These are phyloP conservation scores for Saussurea involucrata DNA, from an alignment of 129 eudicot species.

Conservation along the genomic window DNA sequence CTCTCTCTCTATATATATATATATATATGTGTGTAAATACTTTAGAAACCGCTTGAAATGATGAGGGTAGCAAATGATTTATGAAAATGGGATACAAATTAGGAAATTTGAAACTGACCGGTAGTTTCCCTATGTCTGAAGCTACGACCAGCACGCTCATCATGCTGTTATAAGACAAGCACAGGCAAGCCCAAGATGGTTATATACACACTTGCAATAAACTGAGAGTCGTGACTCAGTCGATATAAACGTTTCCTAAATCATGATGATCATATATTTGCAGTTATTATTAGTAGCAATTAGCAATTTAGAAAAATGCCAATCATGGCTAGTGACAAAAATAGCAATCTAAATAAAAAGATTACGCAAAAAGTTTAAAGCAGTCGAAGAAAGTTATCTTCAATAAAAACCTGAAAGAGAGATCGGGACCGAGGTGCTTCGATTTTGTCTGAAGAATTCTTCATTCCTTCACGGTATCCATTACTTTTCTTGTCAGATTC, in stretches of 20 bases:
- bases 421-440: constrained; percentile 52
- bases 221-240: neutral
- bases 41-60: neutral
- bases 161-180: constrained; percentile 92
- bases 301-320: neutral
- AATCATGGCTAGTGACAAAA: neutral
- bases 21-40: neutral
- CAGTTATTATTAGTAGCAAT: neutral
- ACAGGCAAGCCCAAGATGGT: constrained; percentile 80
- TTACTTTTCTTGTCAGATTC: constrained; percentile 40
- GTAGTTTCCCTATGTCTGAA: constrained; percentile 51
- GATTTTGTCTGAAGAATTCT: constrained; percentile 33
- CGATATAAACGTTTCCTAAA: neutral
- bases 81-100: neutral
- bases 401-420: constrained; percentile 52
- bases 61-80: neutral
- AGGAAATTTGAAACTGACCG: constrained; percentile 42
- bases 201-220: constrained; percentile 33
- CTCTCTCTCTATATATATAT: too few relatives aligned
- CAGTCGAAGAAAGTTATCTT: neutral
- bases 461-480: constrained; percentile 45
- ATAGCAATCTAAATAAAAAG: neutral
- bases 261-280: neutral
- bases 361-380: neutral
- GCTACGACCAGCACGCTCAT: constrained; percentile 77